A percentile compares a stretch with the other conserved stretches of the same genome.
phyloP scores from a whole-genome alignment of 441 rosid species.

The Lepidium campestre region DNA sequence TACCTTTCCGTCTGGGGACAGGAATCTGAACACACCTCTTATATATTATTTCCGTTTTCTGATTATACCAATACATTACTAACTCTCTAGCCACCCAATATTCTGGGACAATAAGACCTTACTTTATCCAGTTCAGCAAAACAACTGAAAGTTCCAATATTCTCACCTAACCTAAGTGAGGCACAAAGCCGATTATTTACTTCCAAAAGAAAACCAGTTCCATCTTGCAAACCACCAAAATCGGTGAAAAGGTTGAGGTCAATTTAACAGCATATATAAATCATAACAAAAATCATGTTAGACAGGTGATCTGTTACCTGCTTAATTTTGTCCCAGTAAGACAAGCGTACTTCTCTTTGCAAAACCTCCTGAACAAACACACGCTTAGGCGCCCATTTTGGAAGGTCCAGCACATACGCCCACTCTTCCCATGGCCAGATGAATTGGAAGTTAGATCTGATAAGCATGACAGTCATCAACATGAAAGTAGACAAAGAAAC shows the following conservation, averaged over 20 bases:
- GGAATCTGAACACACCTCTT: not conserved
- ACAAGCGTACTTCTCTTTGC: constrained; percentile 97
- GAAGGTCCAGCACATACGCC: constrained; percentile 92
- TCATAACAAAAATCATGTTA: not conserved
- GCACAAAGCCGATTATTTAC: not conserved
- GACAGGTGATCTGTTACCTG: constrained; percentile 48
- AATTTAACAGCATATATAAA: not conserved
- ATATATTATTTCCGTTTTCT: not conserved
- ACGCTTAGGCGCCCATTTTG: constrained; percentile 98
- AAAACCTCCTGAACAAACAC: constrained; percentile 97
- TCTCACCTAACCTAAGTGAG: not conserved
- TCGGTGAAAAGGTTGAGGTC: not conserved
- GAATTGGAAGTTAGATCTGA: constrained; percentile 96
- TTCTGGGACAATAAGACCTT: not conserved
- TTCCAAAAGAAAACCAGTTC: not conserved
- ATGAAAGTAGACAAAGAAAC: not conserved
- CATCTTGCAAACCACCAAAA: not conserved
- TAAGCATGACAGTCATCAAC: constrained; percentile 15
- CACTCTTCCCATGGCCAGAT: constrained; percentile 99
- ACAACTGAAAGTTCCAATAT: not conserved
- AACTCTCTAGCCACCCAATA: not conserved
- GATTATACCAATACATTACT: not conserved
- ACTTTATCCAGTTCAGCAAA: not conserved
- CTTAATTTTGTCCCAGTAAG: constrained; percentile 98
- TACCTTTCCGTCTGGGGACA: not conserved